A percentile compares a stretch with the other conserved stretches of the same genome.
These are phyloP conservation scores for Suzukiozyma palmioleophila DNA, from an alignment of 1,139 yeast species.

Conservation along the genomic window DNA sequence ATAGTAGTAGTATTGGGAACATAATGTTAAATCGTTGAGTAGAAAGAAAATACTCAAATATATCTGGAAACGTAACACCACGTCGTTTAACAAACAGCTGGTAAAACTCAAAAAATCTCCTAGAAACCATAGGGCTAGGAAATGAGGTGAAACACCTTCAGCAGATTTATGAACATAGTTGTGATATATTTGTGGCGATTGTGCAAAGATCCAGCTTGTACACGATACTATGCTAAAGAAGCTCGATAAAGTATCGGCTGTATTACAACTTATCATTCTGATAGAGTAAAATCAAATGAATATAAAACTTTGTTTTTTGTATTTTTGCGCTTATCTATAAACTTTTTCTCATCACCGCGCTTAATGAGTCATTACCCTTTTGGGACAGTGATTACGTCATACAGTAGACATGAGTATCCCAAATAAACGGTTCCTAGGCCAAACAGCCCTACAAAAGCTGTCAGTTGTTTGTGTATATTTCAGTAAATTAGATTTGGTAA, in stretches of 20 bases:
- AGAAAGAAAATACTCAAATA: constrained; percentile 72
- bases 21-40: constrained; percentile 64
- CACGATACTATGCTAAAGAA: constrained; percentile 33
- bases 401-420: neutral
- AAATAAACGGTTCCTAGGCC: no score
- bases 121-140: constrained; percentile 71
- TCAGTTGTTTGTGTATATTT: no score
- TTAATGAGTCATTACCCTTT: constrained; percentile 8
- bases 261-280: constrained; percentile 14
- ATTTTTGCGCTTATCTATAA: neutral
- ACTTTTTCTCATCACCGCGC: constrained; percentile 8
- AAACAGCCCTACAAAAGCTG: no score
- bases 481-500: constrained; percentile 40
- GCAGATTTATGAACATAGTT: constrained; percentile 77
- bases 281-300: neutral
- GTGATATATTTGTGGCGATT: constrained; percentile 77
- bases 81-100: constrained; percentile 77
- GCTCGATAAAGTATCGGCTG: constrained; percentile 19
- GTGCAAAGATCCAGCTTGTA: constrained; percentile 76
- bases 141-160: constrained; percentile 78
- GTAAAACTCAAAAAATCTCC: constrained; percentile 81
- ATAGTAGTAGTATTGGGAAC: constrained; percentile 77
- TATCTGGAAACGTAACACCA: constrained; percentile 68
- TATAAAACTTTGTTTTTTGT: neutral
- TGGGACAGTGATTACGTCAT: constrained; percentile 1